These are phyloP conservation scores for Aciculosporium take DNA, from an alignment of 2,329 filamentous ascomycete species.

Conservation along the genomic window DNA sequence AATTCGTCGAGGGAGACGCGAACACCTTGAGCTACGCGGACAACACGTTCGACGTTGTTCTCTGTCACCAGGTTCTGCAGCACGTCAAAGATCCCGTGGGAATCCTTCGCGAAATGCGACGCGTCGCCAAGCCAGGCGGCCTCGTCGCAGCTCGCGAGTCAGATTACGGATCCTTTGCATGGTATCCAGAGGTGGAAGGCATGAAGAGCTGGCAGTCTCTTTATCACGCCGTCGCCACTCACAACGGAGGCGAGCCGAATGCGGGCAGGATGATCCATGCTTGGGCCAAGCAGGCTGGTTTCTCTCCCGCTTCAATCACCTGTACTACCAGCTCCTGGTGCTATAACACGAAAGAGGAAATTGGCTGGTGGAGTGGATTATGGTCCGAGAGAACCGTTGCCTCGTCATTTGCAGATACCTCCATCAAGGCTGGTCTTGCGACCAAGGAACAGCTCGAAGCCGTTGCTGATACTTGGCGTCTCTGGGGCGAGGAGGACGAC, in stretches of 20 bases:
- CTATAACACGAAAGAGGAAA: slow-evolving; percentile 10
- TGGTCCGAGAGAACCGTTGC: slow-evolving; percentile 11
- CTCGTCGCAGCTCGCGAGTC: slow-evolving; percentile 20
- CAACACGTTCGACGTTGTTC: slow-evolving; percentile 25
- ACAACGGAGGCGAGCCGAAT: slow-evolving; percentile 11
- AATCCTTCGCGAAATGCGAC: slow-evolving; percentile 24
- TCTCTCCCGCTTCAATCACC: slow-evolving; percentile 6
- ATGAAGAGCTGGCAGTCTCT: slow-evolving; percentile 10
- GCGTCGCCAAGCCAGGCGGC: slow-evolving; percentile 26
- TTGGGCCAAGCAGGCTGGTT: slow-evolving; percentile 12
- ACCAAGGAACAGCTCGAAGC: slow-evolving; percentile 2
- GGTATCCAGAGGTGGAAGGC: slow-evolving; percentile 11
- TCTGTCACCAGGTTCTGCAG: slow-evolving; percentile 24
- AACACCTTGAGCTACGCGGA: slow-evolving; percentile 22
- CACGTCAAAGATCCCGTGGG: slow-evolving; percentile 22
- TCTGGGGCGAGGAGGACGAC: slow-evolving; percentile 8
- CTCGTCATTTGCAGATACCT: slow-evolving; percentile 3
- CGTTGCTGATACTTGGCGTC: slow-evolving; percentile 3
- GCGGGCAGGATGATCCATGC: slow-evolving; percentile 11
- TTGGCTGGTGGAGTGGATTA: slow-evolving; percentile 11
- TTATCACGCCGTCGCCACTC: slow-evolving; percentile 7
- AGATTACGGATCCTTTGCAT: slow-evolving; percentile 10
- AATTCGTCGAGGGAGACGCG: slow-evolving; percentile 18
- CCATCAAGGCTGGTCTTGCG: slow-evolving; percentile 3
- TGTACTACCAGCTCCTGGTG: slow-evolving; percentile 11